Evolutionary conservation across 176 grass and related monocot genomes (phyloP).

Genomic region (Saccharum spontaneum): DNA sequence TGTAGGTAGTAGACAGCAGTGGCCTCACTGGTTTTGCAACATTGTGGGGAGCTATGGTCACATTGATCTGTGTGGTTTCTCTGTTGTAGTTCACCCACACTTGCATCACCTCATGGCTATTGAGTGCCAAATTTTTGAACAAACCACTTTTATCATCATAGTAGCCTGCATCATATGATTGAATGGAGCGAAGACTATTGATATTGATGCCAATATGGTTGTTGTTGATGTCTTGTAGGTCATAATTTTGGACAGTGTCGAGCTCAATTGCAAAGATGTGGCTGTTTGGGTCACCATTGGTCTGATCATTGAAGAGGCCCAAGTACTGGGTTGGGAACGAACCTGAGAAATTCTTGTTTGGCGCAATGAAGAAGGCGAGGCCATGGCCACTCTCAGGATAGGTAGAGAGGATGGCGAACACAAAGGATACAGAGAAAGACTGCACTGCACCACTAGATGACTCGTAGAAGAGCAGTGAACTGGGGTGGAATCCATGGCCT

Average conservation of each 20-base stretch:
- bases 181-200: constrained; percentile 7
- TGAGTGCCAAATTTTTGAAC: background rate
- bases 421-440: background rate
- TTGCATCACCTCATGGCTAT: background rate
- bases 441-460: background rate
- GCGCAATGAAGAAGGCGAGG: background rate
- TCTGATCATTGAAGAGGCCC: background rate
- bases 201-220: constrained; percentile 22
- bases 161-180: constrained; percentile 22
- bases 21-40: background rate
- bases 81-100: background rate
- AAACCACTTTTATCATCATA: background rate
- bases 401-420: background rate
- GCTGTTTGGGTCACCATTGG: background rate
- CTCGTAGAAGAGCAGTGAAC: background rate
- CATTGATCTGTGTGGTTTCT: background rate
- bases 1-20: background rate
- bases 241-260: background rate
- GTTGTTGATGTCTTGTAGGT: background rate
- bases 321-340: background rate
- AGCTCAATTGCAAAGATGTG: constrained; percentile 14
- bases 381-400: background rate
- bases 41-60: background rate
- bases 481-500: background rate
- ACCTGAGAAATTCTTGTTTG: background rate